Conservation (phyloP, 306 rosid species). For the Morella rubra region DNA sequence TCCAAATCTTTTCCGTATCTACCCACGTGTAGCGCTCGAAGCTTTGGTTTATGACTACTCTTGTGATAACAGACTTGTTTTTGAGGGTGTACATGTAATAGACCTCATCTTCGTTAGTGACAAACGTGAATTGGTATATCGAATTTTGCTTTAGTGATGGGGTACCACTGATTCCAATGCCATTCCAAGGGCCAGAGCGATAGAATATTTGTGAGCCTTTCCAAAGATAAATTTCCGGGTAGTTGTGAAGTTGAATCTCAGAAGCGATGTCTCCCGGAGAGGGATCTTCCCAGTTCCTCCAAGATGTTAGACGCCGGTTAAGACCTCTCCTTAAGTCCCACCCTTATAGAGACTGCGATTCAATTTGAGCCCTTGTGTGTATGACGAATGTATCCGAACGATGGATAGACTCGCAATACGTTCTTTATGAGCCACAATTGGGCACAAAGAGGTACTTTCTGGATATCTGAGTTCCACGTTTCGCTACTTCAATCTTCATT, state of each 20-base stretch:
- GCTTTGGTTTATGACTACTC: background rate
- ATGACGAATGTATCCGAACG: no score
- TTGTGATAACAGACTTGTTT: constrained; percentile 3
- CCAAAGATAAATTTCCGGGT: constrained; percentile 44
- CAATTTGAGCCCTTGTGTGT: no score
- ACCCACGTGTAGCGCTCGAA: background rate
- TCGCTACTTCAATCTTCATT: no score
- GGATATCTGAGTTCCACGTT: no score
- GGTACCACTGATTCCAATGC: constrained; percentile 20
- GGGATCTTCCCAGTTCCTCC: constrained; percentile 54
- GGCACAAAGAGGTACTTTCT: no score
- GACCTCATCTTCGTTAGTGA: constrained; percentile 24
- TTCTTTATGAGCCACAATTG: no score
- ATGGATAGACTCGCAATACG: no score
- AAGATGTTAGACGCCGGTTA: constrained; percentile 29
- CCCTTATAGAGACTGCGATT: no score
- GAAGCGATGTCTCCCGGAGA: constrained; percentile 40
- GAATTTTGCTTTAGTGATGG: background rate
- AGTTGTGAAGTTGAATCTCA: constrained; percentile 23
- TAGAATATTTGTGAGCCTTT: constrained; percentile 30
- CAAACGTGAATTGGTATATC: constrained; percentile 8
- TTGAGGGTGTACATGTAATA: constrained; percentile 10
- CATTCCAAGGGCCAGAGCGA: constrained; percentile 40
- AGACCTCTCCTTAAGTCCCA: constrained; percentile 40
- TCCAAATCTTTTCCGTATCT: no score